phyloP scores from a whole-genome alignment of 2,329 filamentous ascomycete genomes.

The Aspergillus candidus region DNA sequence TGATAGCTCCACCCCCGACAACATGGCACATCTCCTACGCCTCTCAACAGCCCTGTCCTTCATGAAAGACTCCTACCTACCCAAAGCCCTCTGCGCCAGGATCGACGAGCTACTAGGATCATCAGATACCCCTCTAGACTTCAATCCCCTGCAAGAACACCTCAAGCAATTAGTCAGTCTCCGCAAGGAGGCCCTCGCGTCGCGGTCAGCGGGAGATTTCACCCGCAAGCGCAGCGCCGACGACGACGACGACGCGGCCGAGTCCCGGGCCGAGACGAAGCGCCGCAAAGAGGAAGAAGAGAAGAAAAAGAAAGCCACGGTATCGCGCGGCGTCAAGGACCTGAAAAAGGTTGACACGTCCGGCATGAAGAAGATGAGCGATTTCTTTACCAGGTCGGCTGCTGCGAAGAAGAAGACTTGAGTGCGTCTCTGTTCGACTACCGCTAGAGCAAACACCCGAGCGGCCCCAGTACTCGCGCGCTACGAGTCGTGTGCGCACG shows the following conservation, averaged over 20 bases:
- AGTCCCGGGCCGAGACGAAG: conserved; percentile 68
- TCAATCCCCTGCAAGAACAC: conserved; percentile 65
- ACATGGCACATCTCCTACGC: conserved; percentile 40
- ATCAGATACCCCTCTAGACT: conserved; percentile 52
- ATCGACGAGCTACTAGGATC: conserved; percentile 36
- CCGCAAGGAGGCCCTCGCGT: conserved; percentile 63
- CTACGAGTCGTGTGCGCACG: too few species aligned
- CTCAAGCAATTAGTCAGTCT: conserved; percentile 60
- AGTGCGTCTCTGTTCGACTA: not conserved
- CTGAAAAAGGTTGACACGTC: conserved; percentile 83
- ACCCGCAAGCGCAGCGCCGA: conserved; percentile 37
- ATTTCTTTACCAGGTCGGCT: conserved; percentile 72
- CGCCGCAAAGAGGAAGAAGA: conserved; percentile 84
- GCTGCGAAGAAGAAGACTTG: conserved; percentile 31
- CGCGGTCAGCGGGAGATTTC: conserved; percentile 52
- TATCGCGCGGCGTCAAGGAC: conserved; percentile 70
- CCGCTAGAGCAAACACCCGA: too few species aligned
- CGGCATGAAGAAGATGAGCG: conserved; percentile 96
- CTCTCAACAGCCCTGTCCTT: conserved; percentile 46
- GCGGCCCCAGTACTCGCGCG: too few species aligned
- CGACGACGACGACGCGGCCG: conserved; percentile 41
- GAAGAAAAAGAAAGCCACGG: conserved; percentile 67
- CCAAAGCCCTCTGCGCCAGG: conserved; percentile 31
- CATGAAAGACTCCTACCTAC: conserved; percentile 46
- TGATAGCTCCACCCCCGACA: conserved; percentile 27